Conservation (phyloP, 768 basidiomycete genomes). For the Nidularia sp. region DNA sequence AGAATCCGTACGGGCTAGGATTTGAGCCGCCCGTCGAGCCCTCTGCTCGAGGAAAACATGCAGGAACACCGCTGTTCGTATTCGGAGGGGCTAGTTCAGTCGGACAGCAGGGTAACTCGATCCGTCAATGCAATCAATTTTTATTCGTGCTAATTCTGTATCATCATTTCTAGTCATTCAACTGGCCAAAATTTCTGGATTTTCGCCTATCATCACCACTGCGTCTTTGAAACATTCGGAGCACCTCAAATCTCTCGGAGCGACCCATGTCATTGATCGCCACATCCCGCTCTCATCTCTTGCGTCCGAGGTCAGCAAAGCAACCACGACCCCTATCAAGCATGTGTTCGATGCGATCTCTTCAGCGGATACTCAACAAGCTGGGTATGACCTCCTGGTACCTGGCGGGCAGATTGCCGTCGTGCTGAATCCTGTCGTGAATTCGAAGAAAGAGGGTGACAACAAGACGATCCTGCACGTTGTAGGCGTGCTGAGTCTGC, state of each 20-base stretch:
- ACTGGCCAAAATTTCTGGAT: conserved; percentile 33
- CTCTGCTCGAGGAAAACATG: conserved; percentile 33
- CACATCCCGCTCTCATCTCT: conserved; percentile 4
- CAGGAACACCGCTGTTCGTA: conserved; percentile 39
- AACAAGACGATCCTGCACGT: conserved; percentile 9
- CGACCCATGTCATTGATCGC: conserved; percentile 33
- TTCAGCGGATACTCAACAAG: conserved; percentile 1
- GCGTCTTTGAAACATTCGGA: conserved; percentile 24
- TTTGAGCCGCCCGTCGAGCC: conserved; percentile 33
- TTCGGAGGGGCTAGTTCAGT: conserved; percentile 46
- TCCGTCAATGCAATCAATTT: neutral
- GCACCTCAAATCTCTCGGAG: conserved; percentile 30
- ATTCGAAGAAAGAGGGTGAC: neutral
- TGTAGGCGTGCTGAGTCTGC: conserved; percentile 14
- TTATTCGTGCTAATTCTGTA: neutral
- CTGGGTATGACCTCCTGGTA: conserved; percentile 20
- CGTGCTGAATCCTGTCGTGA: conserved; percentile 12
- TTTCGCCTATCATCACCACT: conserved; percentile 36
- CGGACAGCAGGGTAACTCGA: conserved; percentile 40
- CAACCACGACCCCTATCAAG: conserved; percentile 1
- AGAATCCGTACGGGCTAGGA: conserved; percentile 31
- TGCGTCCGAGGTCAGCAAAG: conserved; percentile 3
- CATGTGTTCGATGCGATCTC: conserved; percentile 1
- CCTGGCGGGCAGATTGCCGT: conserved; percentile 27
- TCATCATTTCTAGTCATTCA: conserved; percentile 29